Conservation (phyloP, 164 flowering plant species). For the Magnolia changhungtana region DNA sequence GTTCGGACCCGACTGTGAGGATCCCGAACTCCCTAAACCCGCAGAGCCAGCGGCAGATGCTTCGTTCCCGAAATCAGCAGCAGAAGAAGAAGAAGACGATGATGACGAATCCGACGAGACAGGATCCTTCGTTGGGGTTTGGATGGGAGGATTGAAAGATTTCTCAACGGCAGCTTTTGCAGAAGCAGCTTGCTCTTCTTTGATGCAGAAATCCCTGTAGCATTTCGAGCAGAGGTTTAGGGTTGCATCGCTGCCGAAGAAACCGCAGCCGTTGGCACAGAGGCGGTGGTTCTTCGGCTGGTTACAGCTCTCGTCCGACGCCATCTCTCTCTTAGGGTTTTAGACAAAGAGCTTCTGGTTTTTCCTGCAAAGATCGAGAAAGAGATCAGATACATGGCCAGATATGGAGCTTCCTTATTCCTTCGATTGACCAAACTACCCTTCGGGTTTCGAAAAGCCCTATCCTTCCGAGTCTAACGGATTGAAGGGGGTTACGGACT, state of each 20-base stretch:
- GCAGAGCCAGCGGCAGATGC: not conserved
- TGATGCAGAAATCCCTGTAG: conserved; percentile 11
- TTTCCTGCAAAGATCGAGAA: not conserved
- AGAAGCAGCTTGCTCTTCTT: conserved; percentile 8
- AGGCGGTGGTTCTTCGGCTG: conserved; percentile 9
- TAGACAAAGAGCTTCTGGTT: not conserved
- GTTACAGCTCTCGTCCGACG: conserved; percentile 12
- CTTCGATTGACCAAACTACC: not conserved
- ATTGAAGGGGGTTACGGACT: not conserved
- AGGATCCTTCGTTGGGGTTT: not conserved
- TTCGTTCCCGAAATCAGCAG: not conserved
- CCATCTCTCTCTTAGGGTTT: conserved; percentile 1
- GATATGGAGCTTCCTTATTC: conserved; percentile 16
- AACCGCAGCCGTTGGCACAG: conserved; percentile 21
- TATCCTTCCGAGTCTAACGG: not conserved
- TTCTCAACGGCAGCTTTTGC: conserved; percentile 15
- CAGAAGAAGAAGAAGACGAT: conserved; percentile 1
- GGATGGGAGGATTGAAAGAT: conserved; percentile 7
- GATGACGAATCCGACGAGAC: not conserved
- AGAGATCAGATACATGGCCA: conserved; percentile 30
- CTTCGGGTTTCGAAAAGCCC: not conserved
- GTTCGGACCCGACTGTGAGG: not conserved
- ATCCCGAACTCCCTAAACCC: not conserved
- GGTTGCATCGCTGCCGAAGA: conserved; percentile 20
- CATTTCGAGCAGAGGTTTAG: conserved; percentile 19